Evolutionary conservation across 768 basidiomycete genomes (phyloP).

Genomic region (Lentinula guzmanii): DNA sequence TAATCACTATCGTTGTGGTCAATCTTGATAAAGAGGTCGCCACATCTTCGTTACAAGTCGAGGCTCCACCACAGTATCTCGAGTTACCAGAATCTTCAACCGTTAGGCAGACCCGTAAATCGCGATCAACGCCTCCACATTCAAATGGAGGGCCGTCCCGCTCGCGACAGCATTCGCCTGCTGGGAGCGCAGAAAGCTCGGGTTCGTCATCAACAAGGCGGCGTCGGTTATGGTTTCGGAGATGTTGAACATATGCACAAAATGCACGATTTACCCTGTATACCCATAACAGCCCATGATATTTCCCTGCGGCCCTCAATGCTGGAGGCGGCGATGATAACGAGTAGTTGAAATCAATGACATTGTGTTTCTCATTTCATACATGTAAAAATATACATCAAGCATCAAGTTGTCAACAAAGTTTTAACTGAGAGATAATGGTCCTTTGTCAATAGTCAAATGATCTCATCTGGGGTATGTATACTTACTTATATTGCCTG

Average conservation of each 20-base stretch:
- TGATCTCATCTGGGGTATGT: too few species aligned
- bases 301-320: neutral
- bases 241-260: neutral
- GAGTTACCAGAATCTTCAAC: slow-evolving; percentile 24
- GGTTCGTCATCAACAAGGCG: neutral
- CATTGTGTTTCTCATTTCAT: too few species aligned
- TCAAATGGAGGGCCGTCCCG: slow-evolving; percentile 13
- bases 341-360: too few species aligned
- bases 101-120: slow-evolving; percentile 12
- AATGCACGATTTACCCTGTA: neutral
- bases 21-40: slow-evolving; percentile 17
- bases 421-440: too few species aligned
- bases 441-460: too few species aligned
- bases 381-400: too few species aligned
- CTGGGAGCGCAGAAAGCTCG: slow-evolving; percentile 13
- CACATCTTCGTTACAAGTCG: slow-evolving; percentile 11
- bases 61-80: slow-evolving; percentile 36
- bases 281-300: neutral
- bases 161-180: slow-evolving; percentile 15
- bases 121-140: slow-evolving; percentile 20
- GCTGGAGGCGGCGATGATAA: too few species aligned
- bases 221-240: neutral
- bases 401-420: too few species aligned
- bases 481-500: too few species aligned
- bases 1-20: slow-evolving; percentile 38